phyloP scores from a whole-genome alignment of 2,329 filamentous ascomycete species.

The Penicillium frequentans region DNA sequence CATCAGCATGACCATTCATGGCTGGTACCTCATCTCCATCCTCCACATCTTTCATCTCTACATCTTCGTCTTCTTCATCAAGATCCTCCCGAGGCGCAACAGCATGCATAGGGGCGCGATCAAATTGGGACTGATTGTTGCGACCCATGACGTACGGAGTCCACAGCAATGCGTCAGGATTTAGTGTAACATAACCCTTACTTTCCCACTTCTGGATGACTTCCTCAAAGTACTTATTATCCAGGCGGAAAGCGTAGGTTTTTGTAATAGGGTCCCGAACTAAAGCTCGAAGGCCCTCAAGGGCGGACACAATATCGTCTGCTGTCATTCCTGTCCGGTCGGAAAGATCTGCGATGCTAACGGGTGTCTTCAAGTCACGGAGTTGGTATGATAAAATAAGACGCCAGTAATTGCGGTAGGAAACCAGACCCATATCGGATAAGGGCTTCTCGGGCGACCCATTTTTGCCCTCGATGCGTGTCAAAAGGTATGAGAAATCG shows the following conservation, averaged over 20 bases:
- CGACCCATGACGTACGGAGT: constrained; percentile 97
- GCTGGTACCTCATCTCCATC: constrained; percentile 10
- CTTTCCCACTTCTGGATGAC: constrained; percentile 87
- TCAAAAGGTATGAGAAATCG: constrained; percentile 96
- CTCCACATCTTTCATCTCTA: constrained; percentile 20
- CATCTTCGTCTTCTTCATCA: constrained; percentile 32
- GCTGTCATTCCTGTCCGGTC: constrained; percentile 92
- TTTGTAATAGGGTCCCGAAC: constrained; percentile 87
- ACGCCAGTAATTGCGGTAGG: constrained; percentile 97
- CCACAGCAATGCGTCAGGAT: constrained; percentile 81
- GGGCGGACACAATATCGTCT: constrained; percentile 90
- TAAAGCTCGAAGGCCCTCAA: constrained; percentile 86
- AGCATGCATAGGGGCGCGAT: constrained; percentile 78
- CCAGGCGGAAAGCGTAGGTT: constrained; percentile 84
- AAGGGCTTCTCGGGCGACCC: constrained; percentile 96
- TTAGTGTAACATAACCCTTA: constrained; percentile 83
- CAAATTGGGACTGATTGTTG: constrained; percentile 76
- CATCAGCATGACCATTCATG: constrained; percentile 17
- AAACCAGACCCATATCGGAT: constrained; percentile 96
- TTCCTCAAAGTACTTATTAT: constrained; percentile 79
- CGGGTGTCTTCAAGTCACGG: constrained; percentile 58
- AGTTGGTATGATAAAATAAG: constrained; percentile 84
- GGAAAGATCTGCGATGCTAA: constrained; percentile 61
- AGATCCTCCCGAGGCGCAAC: constrained; percentile 79
- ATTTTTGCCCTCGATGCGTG: constrained; percentile 87